Base-by-base conservation (phyloP, 352 stramenopile species). In the Globisporangium takayamanum region DNA sequence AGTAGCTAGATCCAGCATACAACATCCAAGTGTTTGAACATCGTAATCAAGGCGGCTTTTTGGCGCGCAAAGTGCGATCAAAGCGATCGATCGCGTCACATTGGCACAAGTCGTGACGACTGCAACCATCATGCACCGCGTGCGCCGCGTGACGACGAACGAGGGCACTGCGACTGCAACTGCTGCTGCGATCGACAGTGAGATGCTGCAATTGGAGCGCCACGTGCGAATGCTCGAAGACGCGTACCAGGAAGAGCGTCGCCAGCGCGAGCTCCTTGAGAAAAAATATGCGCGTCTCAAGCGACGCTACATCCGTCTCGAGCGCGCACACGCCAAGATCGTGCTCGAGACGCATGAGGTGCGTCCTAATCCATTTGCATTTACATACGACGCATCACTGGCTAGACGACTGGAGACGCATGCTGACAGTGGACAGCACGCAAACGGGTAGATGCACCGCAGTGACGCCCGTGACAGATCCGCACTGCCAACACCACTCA, bases 251-350 rank as follows among this genome's bases (percentile, higher is more conserved):
- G 65, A 72, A 20, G 77, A 88, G 69, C 66, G 72, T 2, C 63
- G 69, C 42, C 74, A 82, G 48, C 73, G 78, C 48, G 72, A 84
- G 37, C 42, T 73, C 26, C 54, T 88, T 16, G 73, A 88, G 57
- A 80, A 82, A 59, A 91, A 91, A 62, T 91, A 91, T 53, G 67
- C 69, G 47, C 74, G 74, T 1, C 66, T 91, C 57, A 91, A 91
- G 61, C 76, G 80, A 7, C 71, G 68, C 41, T 89, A 86, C 63
- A 63, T 84, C 49, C 76, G 74, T 11, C 69, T 89, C 39, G 76
- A 89, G 66, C 78, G 68, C 22, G 64, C 70, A 18, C 75, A 87
- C 60, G 60, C 64, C 33, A 72, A 76, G 45, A 57, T 79, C 50
- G 44, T 84, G 49, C 59, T 72, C 48, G 60, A 60, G 7, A 41